Evolutionary conservation across 805 yeast species (phyloP), one percentile per base, ranked within the genome.

Genomic region (Tetrapisispora fleetii): DNA sequence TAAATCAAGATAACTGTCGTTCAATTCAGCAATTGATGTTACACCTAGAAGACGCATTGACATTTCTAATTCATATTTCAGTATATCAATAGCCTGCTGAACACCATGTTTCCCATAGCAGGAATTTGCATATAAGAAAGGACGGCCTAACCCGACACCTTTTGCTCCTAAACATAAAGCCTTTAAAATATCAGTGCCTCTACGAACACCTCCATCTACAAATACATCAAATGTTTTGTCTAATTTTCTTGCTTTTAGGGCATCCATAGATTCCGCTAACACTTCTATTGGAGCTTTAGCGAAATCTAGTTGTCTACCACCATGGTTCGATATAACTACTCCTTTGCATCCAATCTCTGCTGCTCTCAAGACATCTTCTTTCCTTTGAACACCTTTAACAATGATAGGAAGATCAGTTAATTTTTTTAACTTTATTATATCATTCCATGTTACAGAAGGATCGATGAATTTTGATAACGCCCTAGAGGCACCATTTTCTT

Each of bases 391-490:
- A 50, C 96, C 96, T 64, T 88, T 88, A 53, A 85, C 72, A 35
- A 83, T 70, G 46, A 85, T 74, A 0, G 93, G 91, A 62, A 84
- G 61, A 28, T 74, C 73, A 8, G 90, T 83, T 53, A 72, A 68
- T 5, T 68, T 58, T 58, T 72, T 72, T 62, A 85, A 73, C 64
- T 77, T 75, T 27, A 72, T 69, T 39, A 85, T 69, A 59, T 83
- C 88, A 39, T 76, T 68, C 90, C 90, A 84, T 32, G 73, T 68
- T 39, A 83, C 67, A 2, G 77, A 65, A 13, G 86, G 77, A 63
- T 85, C 91, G 54, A 90, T 90, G 64, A 90, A 89, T 1, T 88
- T 74, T n/a, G 89, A 80, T 47, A 90, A 75, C 0, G 96, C 95
- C 46, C 84, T 74, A 0, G 96, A 87, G 0, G 95, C 95, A 48